Percentiles rank a stretch among this genome's conserved stretches.
These are phyloP conservation scores for Solanum appendiculatum DNA, from an alignment of 257 asterid genomes.

Conservation along the genomic window DNA sequence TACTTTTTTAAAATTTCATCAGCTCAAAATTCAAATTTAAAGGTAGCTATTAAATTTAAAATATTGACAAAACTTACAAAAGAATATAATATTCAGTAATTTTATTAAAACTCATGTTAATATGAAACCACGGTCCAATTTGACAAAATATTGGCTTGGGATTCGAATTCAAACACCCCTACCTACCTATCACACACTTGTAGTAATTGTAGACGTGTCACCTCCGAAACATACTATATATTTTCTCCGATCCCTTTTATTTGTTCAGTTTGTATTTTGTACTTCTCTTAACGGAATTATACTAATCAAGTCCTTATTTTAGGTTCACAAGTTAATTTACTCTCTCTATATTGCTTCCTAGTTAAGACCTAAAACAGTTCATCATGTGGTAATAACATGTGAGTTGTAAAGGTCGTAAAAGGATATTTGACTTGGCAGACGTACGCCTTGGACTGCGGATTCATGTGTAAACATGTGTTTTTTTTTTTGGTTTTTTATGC, in stretches of 20 bases:
- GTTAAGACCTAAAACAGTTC: background rate
- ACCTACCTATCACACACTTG: background rate
- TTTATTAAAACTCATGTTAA: background rate
- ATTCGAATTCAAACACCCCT: background rate
- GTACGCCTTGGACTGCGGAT: background rate
- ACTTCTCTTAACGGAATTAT: background rate
- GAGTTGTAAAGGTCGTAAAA: background rate
- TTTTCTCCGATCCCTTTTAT: background rate
- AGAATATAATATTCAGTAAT: background rate
- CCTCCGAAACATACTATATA: background rate
- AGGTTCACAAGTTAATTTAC: background rate
- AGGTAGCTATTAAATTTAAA: background rate
- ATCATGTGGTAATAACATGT: background rate
- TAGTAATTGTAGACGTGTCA: background rate
- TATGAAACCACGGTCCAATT: background rate
- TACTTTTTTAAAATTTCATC: background rate
- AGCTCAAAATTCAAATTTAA: background rate
- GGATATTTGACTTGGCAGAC: background rate
- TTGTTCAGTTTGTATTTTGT: background rate
- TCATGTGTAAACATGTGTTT: background rate
- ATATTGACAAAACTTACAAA: background rate
- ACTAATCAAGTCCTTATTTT: background rate
- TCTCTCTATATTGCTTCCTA: too few relatives aligned
- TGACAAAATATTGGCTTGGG: background rate
- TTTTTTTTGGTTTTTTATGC: too few relatives aligned